Conservation (phyloP, 768 basidiomycete species). For the Scleroderma citrinum region DNA sequence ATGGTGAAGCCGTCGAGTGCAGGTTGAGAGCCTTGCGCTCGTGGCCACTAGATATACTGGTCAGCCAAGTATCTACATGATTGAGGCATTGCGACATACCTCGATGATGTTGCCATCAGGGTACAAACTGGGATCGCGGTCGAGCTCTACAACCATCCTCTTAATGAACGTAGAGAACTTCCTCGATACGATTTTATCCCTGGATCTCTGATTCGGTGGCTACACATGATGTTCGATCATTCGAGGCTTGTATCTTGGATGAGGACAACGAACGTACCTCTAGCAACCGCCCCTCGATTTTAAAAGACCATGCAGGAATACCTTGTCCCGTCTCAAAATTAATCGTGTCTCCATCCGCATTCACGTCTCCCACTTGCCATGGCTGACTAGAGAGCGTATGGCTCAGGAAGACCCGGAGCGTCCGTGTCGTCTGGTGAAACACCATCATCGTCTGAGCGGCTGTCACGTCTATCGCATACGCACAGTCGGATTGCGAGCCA, state of each 20-base stretch:
- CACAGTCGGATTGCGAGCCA: slow-evolving; percentile 63
- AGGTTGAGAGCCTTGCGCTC: no score
- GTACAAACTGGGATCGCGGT: no score
- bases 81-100: no score
- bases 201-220: slow-evolving; percentile 55
- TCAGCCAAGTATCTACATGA: no score
- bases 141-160: no score
- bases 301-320: slow-evolving; percentile 84
- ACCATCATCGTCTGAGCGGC: slow-evolving; percentile 1
- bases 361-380: slow-evolving; percentile 62
- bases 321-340: slow-evolving; percentile 82
- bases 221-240: slow-evolving; percentile 18
- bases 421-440: slow-evolving; percentile 65
- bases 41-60: no score
- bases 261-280: slow-evolving; percentile 46
- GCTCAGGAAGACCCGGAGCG: slow-evolving; percentile 78
- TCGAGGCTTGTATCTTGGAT: neutral
- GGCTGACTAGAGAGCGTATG: slow-evolving; percentile 81
- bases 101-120: no score
- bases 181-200: slow-evolving; percentile 55
- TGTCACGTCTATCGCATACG: neutral
- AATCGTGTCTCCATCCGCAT: slow-evolving; percentile 30
- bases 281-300: slow-evolving; percentile 80
- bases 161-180: slow-evolving; percentile 88
- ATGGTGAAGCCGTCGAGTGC: no score